Evolutionary conservation across 768 basidiomycete species (phyloP).

Genomic region (Paxillus involutus): DNA sequence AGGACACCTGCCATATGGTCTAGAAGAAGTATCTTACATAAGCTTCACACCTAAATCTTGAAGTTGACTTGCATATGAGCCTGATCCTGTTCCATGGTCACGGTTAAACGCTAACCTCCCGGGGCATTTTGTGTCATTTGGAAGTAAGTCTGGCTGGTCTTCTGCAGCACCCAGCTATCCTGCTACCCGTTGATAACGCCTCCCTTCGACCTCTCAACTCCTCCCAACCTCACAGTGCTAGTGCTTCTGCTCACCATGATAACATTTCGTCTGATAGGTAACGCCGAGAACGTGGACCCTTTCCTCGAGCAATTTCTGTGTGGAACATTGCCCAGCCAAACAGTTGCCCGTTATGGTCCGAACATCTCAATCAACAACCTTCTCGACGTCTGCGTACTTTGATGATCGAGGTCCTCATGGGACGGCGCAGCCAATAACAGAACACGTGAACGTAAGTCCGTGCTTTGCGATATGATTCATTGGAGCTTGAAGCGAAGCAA

Average conservation of each 20-base stretch:
- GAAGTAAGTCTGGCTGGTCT: not conserved
- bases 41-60: not conserved
- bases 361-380: slow-evolving; percentile 47
- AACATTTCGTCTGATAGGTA: not conserved
- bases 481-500: slow-evolving; percentile 21
- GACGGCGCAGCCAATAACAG: slow-evolving; percentile 76
- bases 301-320: not conserved
- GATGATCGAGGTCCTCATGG: slow-evolving; percentile 71
- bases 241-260: not conserved
- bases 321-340: not conserved
- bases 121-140: not conserved
- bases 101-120: not conserved
- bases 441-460: slow-evolving; percentile 66
- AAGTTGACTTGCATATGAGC: too few species aligned
- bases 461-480: not conserved
- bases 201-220: too few species aligned
- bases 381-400: slow-evolving; percentile 75
- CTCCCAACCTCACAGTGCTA: too few species aligned
- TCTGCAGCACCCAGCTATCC: not conserved
- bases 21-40: slow-evolving; percentile 13
- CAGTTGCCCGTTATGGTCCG: slow-evolving; percentile 34
- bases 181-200: not conserved
- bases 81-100: too few species aligned
- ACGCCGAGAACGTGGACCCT: not conserved
- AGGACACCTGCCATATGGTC: too few species aligned